Evolutionary conservation across 352 stramenopile genomes (phyloP).

Genomic region (Aphanomyces astaci): DNA sequence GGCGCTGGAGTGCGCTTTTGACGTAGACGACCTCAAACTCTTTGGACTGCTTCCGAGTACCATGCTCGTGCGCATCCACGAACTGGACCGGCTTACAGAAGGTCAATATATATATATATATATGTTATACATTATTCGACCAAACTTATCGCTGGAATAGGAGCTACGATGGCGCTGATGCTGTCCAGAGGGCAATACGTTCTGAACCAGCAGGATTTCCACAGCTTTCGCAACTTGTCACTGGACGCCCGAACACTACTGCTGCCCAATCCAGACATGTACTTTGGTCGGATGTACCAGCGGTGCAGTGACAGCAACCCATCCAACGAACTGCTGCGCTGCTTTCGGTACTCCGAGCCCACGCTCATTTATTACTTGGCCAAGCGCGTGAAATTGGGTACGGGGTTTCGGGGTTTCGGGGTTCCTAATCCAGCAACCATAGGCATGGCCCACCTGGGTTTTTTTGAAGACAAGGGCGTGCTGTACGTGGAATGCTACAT

Average conservation of each 20-base stretch:
- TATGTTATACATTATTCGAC: neutral
- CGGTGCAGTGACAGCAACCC: conserved; percentile 12
- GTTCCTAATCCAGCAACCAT: neutral
- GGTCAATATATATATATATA: neutral
- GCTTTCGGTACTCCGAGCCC: conserved; percentile 1
- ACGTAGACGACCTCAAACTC: conserved; percentile 5
- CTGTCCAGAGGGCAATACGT: neutral
- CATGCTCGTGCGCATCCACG: neutral
- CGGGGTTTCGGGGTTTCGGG: no score
- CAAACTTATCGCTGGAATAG: neutral
- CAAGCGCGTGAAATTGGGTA: conserved; percentile 14
- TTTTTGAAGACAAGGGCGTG: conserved; percentile 21
- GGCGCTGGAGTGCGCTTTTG: conserved; percentile 8
- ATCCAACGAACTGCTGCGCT: neutral
- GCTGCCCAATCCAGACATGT: conserved; percentile 3
- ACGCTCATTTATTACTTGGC: conserved; percentile 16
- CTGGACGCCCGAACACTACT: neutral
- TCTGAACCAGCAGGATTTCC: conserved; percentile 5
- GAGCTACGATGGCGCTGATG: neutral
- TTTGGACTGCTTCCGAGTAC: conserved; percentile 1
- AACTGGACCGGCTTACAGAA: conserved; percentile 12
- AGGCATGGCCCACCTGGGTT: conserved; percentile 18
- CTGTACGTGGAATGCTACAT: conserved; percentile 20
- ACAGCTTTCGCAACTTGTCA: conserved; percentile 8
- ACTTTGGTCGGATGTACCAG: conserved; percentile 18